phyloP scores from a whole-genome alignment of 179 eudicot species.

The Carnegiea gigantea region DNA sequence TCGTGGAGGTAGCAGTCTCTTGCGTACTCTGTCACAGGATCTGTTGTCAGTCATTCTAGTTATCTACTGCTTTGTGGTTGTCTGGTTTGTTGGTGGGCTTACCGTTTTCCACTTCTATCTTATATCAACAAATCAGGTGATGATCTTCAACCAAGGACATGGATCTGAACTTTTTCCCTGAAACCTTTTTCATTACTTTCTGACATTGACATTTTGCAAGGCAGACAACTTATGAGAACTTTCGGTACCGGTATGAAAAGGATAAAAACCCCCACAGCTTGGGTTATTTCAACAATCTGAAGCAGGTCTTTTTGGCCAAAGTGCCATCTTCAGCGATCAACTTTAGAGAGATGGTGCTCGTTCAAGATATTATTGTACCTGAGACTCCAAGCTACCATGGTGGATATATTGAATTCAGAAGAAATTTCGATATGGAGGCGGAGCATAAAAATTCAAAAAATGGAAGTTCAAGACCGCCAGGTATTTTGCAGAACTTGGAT shows the following conservation, averaged over 20 bases:
- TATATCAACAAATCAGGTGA: conserved; percentile 61
- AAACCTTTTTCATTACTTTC: not conserved
- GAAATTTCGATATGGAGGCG: conserved; percentile 39
- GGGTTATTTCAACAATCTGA: conserved; percentile 46
- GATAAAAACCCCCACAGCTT: conserved; percentile 50
- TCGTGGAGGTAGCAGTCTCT: conserved; percentile 31
- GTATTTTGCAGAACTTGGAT: conserved; percentile 51
- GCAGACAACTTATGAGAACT: conserved; percentile 59
- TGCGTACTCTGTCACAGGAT: conserved; percentile 40
- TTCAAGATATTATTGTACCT: conserved; percentile 30
- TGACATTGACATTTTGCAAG: not conserved
- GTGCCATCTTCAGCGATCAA: conserved; percentile 46
- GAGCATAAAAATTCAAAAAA: conserved; percentile 42
- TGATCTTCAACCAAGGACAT: conserved; percentile 12
- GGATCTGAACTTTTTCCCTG: not conserved
- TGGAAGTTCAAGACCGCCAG: conserved; percentile 38
- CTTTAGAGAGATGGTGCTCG: conserved; percentile 45
- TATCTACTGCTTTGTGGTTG: conserved; percentile 45
- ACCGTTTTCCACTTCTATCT: conserved; percentile 56
- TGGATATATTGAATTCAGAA: conserved; percentile 25
- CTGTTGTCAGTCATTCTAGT: conserved; percentile 46
- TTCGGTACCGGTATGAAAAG: conserved; percentile 45
- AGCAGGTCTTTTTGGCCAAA: conserved; percentile 36
- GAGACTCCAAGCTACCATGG: conserved; percentile 31
- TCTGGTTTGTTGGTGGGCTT: conserved; percentile 57